Conservation (phyloP, 2,329 filamentous ascomycete species). For the Aspergillus vadensis region DNA sequence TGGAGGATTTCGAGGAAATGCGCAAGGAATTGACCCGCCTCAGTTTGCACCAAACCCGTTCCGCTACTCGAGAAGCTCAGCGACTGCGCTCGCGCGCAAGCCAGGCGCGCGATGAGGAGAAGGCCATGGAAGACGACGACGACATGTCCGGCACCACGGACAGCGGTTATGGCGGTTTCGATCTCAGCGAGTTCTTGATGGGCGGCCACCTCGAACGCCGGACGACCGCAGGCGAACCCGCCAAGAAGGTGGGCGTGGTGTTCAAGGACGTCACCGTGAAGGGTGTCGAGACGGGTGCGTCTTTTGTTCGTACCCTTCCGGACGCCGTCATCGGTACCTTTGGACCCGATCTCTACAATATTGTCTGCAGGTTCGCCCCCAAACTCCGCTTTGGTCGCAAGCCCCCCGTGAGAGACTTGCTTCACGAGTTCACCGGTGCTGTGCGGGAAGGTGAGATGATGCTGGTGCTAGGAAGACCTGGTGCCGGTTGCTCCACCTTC, state of each 20-base stretch:
- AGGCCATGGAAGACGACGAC: slow-evolving; percentile 48
- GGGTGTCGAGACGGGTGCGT: slow-evolving; percentile 66
- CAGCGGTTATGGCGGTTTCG: slow-evolving; percentile 55
- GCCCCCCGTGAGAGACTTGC: slow-evolving; percentile 56
- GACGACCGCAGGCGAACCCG: slow-evolving; percentile 62
- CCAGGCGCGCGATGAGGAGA: slow-evolving; percentile 44
- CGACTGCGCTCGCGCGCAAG: slow-evolving; percentile 31
- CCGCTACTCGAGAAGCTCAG: slow-evolving; percentile 30
- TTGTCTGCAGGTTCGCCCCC: slow-evolving; percentile 60
- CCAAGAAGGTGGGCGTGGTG: slow-evolving; percentile 76
- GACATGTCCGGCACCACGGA: slow-evolving; percentile 15
- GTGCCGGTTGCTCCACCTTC: slow-evolving; percentile 75
- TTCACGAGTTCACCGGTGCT: slow-evolving; percentile 68
- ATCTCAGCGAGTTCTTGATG: slow-evolving; percentile 69
- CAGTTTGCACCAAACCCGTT: slow-evolving; percentile 46
- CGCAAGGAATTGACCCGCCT: slow-evolving; percentile 57
- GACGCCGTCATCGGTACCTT: slow-evolving; percentile 76
- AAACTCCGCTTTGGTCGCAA: slow-evolving; percentile 51
- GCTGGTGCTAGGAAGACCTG: slow-evolving; percentile 71
- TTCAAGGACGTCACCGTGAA: slow-evolving; percentile 77
- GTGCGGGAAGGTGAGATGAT: slow-evolving; percentile 72
- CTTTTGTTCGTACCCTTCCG: slow-evolving; percentile 71
- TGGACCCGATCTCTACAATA: slow-evolving; percentile 73
- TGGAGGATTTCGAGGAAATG: slow-evolving; percentile 62
- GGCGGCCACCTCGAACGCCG: slow-evolving; percentile 76